Percentiles rank a stretch among this genome's conserved stretches.
Conservation (phyloP, 768 basidiomycete species). For the Coprinellus micaceus region DNA sequence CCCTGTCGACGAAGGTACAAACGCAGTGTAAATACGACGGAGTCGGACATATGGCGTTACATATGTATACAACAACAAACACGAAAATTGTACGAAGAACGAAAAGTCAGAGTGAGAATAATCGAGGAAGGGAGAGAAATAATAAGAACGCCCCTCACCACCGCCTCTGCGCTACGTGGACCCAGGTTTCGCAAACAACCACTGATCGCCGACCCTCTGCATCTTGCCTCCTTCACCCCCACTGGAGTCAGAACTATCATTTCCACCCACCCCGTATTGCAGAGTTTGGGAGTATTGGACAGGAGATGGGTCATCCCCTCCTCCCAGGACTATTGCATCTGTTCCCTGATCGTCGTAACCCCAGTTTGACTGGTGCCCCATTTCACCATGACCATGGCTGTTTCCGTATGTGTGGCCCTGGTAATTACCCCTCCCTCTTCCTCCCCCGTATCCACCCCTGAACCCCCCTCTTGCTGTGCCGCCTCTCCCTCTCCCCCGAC, state of each 20-base stretch:
- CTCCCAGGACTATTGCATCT: constrained; percentile 60
- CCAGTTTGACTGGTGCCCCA: constrained; percentile 27
- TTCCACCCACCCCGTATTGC: too few relatives aligned
- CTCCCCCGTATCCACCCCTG: constrained; percentile 32
- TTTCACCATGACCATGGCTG: constrained; percentile 49
- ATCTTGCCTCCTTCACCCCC: constrained; percentile 40
- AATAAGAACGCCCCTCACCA: too few relatives aligned
- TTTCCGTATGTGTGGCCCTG: constrained; percentile 24
- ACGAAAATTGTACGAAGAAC: background rate
- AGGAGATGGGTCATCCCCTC: constrained; percentile 28
- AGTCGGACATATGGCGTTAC: too few relatives aligned
- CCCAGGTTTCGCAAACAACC: constrained; percentile 60
- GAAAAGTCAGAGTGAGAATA: background rate
- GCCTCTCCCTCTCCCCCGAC: background rate
- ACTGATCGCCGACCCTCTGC: constrained; percentile 68
- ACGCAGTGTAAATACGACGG: constrained; percentile 34
- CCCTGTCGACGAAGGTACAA: constrained; percentile 36
- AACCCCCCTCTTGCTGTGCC: constrained; percentile 29
- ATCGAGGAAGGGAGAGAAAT: background rate
- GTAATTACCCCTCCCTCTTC: constrained; percentile 36
- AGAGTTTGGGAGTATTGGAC: constrained; percentile 10
- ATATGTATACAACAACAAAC: constrained; percentile 15
- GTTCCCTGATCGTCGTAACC: constrained; percentile 36
- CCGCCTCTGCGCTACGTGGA: too few relatives aligned
- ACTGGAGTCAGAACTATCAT: constrained; percentile 7